Evolutionary conservation across 148 eudicot genomes (phyloP).

Genomic region (Rheum nobile): DNA sequence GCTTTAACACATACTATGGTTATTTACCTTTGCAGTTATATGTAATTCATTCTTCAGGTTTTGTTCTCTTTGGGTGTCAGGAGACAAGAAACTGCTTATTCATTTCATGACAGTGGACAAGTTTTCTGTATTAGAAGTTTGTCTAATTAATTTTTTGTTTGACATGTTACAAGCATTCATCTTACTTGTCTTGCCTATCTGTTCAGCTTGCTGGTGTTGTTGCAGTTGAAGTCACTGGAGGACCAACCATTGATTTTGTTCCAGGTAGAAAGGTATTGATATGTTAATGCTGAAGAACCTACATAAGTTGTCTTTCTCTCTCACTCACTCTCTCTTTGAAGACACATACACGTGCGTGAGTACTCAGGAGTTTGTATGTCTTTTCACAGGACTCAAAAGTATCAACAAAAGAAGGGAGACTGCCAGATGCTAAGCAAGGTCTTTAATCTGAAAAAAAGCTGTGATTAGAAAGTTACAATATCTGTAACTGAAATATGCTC

Average conservation of each 20-base stretch:
- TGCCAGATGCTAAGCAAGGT: slow-evolving; percentile 95
- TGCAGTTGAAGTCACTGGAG: slow-evolving; percentile 14
- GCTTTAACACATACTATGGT: neutral
- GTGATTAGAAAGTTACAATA: neutral
- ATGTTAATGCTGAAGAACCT: neutral
- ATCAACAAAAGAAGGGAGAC: slow-evolving; percentile 82
- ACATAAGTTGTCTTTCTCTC: neutral
- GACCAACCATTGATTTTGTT: slow-evolving; percentile 12
- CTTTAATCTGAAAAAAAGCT: neutral
- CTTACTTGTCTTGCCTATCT: neutral
- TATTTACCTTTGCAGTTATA: neutral
- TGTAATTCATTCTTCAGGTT: neutral
- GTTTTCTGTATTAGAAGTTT: neutral
- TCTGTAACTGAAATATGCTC: neutral
- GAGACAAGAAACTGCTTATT: neutral
- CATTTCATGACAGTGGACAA: neutral
- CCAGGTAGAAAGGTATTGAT: slow-evolving; percentile 12
- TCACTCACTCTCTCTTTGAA: slow-evolving; percentile 8
- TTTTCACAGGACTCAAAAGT: slow-evolving; percentile 61
- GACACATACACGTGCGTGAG: neutral
- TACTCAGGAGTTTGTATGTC: neutral
- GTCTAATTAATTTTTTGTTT: neutral
- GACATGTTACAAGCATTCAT: neutral
- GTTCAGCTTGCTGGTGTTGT: slow-evolving; percentile 18
- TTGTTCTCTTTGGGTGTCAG: neutral